phyloP scores from a whole-genome alignment of 148 eudicot genomes.

The Oxyria digyna region DNA sequence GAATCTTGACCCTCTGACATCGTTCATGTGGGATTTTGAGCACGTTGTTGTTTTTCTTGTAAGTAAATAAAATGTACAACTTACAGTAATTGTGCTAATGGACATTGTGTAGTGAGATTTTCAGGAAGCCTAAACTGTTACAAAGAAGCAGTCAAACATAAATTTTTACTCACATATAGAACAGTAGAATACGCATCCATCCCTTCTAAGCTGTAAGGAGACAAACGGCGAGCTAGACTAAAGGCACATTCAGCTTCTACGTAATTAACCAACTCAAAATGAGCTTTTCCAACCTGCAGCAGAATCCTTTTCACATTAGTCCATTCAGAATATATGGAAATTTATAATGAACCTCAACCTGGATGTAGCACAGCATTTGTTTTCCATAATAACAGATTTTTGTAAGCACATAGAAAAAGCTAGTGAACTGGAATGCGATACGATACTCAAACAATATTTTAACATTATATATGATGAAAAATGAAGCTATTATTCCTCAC shows the following conservation, averaged over 20 bases:
- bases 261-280: conserved; percentile 89
- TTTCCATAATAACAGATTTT: not conserved
- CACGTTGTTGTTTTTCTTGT: no score
- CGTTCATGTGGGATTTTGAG: no score
- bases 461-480: not conserved
- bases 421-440: not conserved
- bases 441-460: not conserved
- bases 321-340: not conserved
- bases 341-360: not conserved
- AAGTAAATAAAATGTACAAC: not conserved
- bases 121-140: not conserved
- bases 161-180: conserved; percentile 60
- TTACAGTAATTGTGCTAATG: not conserved
- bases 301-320: conserved; percentile 6
- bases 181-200: conserved; percentile 95
- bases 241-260: conserved; percentile 92
- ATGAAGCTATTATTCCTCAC: not conserved
- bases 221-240: conserved; percentile 71
- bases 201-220: conserved; percentile 92
- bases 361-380: not conserved
- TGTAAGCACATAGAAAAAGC: not conserved
- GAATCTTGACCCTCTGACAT: no score
- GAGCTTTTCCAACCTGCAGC: conserved; percentile 80
- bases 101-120: not conserved
- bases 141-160: not conserved